Conservation (phyloP, 2,329 filamentous ascomycete genomes). For the Taxawa tesnikishii region DNA sequence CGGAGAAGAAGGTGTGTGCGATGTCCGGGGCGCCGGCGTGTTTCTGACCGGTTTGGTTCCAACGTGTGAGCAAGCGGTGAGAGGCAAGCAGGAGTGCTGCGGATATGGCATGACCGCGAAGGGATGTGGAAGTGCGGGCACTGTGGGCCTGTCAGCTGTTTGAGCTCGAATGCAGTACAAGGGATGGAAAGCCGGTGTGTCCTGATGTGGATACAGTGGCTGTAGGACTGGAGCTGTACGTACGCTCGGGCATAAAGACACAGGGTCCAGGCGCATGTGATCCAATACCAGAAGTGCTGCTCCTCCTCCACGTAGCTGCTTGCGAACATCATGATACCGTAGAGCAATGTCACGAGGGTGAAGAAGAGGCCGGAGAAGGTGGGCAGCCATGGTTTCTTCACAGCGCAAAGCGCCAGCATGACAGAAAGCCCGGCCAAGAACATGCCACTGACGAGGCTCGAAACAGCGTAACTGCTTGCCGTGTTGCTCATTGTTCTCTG, state of each 20-base stretch:
- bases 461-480: constrained; percentile 81
- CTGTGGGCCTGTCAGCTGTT: no score
- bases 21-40: constrained; percentile 85
- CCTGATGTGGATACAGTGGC: no score
- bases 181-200: constrained; percentile 6
- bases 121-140: no score
- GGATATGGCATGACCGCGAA: constrained; percentile 4
- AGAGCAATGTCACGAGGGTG: constrained; percentile 30
- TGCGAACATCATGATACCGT: constrained; percentile 89
- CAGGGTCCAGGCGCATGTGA: constrained; percentile 53
- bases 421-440: constrained; percentile 29
- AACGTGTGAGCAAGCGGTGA: constrained; percentile 59
- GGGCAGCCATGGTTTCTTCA: constrained; percentile 17
- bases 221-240: neutral
- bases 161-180: no score
- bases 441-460: constrained; percentile 42
- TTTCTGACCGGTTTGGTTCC: constrained; percentile 98
- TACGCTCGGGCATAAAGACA: constrained; percentile 5
- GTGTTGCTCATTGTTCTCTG: constrained; percentile 77
- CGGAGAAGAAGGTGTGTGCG: constrained; percentile 55
- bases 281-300: constrained; percentile 98
- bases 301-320: constrained; percentile 98
- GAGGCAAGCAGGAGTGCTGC: constrained; percentile 37
- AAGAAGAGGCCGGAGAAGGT: constrained; percentile 35
- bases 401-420: constrained; percentile 19